These are phyloP conservation scores for Heritiera littoralis DNA, from an alignment of 345 rosid genomes.

Conservation along the genomic window DNA sequence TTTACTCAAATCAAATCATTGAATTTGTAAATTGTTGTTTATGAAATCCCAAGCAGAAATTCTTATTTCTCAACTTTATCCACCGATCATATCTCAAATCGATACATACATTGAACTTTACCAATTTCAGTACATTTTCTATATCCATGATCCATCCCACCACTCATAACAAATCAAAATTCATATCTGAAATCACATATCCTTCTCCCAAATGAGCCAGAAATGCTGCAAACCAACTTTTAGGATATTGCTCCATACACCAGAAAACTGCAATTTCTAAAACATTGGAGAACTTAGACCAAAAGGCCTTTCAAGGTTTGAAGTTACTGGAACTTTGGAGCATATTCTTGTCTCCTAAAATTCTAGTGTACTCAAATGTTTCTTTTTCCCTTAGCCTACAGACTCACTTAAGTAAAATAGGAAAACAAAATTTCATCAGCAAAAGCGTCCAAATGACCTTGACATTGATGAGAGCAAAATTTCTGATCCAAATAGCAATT, in stretches of 20 bases:
- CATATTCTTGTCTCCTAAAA: background rate
- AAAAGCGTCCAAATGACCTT: background rate
- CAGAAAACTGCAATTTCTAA: background rate
- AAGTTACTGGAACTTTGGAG: background rate
- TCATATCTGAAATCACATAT: background rate
- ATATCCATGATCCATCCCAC: background rate
- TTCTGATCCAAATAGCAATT: background rate
- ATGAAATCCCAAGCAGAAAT: background rate
- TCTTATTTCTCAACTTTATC: background rate
- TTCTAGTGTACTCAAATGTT: background rate
- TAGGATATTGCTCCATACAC: background rate
- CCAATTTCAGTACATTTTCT: background rate
- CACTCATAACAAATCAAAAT: background rate
- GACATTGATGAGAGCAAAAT: background rate
- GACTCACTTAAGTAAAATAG: background rate
- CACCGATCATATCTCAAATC: background rate
- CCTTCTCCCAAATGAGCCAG: background rate
- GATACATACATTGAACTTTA: background rate
- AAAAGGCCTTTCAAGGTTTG: too few relatives aligned
- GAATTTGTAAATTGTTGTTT: background rate
- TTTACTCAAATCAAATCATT: background rate
- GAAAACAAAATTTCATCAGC: background rate
- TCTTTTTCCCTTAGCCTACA: slow-evolving; percentile 6
- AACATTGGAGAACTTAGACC: too few relatives aligned
- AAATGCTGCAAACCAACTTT: background rate